Percentiles rank a stretch among this genome's conserved stretches.
Conservation (phyloP, 345 rosid species). For the Aquilaria yunnanensis region DNA sequence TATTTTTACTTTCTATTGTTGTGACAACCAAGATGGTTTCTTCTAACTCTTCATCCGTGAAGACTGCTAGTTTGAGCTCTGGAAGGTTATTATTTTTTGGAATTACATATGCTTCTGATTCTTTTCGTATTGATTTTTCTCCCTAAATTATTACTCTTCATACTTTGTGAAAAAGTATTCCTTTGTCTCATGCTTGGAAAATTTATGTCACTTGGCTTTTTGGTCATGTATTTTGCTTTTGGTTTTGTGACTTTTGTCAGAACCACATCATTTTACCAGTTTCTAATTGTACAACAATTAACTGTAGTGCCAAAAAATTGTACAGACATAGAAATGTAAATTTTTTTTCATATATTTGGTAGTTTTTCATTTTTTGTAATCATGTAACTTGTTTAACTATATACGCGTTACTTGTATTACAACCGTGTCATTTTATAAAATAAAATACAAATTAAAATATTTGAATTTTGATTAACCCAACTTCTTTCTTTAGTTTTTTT, state of each 20-base stretch:
- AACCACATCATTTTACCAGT: not conserved
- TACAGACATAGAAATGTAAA: conserved; percentile 15
- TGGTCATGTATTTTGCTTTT: not conserved
- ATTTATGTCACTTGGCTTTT: not conserved
- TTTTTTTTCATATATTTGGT: conserved; percentile 12
- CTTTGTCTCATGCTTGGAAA: not conserved
- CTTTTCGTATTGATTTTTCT: conserved; percentile 1
- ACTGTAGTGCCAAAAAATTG: conserved; percentile 10
- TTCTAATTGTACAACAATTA: not conserved
- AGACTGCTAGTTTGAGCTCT: conserved; percentile 33
- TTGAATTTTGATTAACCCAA: too few species aligned
- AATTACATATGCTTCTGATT: not conserved
- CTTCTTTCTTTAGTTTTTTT: too few species aligned
- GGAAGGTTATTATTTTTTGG: not conserved
- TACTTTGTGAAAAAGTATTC: too few species aligned
- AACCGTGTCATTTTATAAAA: too few species aligned
- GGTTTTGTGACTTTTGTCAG: not conserved
- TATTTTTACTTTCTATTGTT: conserved; percentile 15
- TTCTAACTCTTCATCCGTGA: not conserved
- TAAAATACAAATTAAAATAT: too few species aligned
- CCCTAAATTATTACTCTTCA: not conserved
- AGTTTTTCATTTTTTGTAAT: not conserved
- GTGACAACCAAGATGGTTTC: conserved; percentile 26
- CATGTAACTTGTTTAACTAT: too few species aligned
- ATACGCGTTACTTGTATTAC: too few species aligned